A percentile compares a stretch with the other conserved stretches of the same genome.
These are phyloP conservation scores for Parietichytrium sp. DNA, from an alignment of 108 stramenopile species.

Conservation along the genomic window DNA sequence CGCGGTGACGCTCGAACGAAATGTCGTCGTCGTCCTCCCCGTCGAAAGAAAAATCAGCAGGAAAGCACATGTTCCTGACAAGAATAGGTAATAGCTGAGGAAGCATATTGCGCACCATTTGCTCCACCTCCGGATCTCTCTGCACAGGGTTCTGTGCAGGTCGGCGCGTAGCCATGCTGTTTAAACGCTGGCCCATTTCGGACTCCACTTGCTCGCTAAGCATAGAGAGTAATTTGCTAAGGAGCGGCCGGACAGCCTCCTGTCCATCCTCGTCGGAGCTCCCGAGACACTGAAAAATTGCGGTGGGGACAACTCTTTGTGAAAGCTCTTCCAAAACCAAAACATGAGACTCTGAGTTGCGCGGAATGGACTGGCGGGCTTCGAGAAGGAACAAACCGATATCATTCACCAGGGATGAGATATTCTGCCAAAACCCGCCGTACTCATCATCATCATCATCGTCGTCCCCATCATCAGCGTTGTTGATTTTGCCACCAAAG, in stretches of 20 bases:
- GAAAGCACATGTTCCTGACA: conserved; percentile 26
- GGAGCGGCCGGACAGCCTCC: background rate
- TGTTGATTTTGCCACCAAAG: background rate
- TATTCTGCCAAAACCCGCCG: background rate
- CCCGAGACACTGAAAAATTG: background rate
- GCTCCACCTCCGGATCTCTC: conserved; percentile 14
- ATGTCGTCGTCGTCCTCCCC: background rate
- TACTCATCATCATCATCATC: conserved; percentile 6
- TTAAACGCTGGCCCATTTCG: background rate
- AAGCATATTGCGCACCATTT: background rate
- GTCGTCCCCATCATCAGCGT: background rate
- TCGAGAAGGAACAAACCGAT: background rate
- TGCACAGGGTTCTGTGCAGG: background rate
- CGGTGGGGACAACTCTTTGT: background rate
- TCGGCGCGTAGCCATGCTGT: background rate
- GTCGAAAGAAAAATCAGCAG: background rate
- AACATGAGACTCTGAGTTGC: background rate
- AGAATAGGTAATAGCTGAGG: background rate
- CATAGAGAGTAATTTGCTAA: conserved; percentile 11
- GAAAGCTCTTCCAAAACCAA: conserved; percentile 6
- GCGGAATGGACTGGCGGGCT: background rate
- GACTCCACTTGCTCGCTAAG: background rate
- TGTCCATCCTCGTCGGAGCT: conserved; percentile 1
- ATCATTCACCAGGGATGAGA: conserved; percentile 5
- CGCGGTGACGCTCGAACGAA: conserved; percentile 7